Conservation (phyloP, 345 rosid species). For the Ricinus communis region DNA sequence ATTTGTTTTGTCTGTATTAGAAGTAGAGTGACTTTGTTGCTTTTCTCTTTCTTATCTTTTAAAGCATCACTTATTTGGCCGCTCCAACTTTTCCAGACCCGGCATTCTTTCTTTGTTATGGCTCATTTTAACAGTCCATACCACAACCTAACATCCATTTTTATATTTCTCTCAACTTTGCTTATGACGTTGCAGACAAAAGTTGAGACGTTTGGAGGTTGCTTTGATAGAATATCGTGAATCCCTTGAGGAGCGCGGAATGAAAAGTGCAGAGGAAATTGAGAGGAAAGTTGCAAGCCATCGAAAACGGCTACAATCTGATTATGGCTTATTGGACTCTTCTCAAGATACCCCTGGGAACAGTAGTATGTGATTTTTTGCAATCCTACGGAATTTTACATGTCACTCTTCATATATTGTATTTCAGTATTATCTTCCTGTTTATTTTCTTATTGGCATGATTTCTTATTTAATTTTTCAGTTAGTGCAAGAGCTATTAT, state of each 20-base stretch:
- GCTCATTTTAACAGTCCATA: neutral
- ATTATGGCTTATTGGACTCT: slow-evolving; percentile 57
- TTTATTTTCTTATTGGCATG: neutral
- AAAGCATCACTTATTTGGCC: neutral
- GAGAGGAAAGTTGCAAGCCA: slow-evolving; percentile 79
- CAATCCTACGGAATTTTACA: neutral
- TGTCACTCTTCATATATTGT: neutral
- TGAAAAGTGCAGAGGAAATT: slow-evolving; percentile 73
- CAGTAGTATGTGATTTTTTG: slow-evolving; percentile 58
- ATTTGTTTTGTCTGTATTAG: neutral
- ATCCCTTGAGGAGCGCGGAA: slow-evolving; percentile 87
- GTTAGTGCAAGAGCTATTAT: neutral
- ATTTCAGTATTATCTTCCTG: neutral
- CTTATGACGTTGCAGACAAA: slow-evolving; percentile 56
- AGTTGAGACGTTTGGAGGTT: slow-evolving; percentile 85
- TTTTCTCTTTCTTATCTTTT: neutral
- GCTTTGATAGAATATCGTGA: slow-evolving; percentile 94
- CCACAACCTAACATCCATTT: neutral
- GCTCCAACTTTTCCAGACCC: neutral
- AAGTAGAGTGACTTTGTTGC: neutral
- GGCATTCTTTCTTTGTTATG: neutral
- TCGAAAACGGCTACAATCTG: slow-evolving; percentile 75
- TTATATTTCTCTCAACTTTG: slow-evolving; percentile 9
- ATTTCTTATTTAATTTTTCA: neutral
- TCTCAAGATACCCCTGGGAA: slow-evolving; percentile 40